Evolutionary conservation across 2,329 filamentous ascomycete genomes (phyloP), one percentile per base, ranked within the genome.

Genomic region (Aureobasidium pullulans): DNA sequence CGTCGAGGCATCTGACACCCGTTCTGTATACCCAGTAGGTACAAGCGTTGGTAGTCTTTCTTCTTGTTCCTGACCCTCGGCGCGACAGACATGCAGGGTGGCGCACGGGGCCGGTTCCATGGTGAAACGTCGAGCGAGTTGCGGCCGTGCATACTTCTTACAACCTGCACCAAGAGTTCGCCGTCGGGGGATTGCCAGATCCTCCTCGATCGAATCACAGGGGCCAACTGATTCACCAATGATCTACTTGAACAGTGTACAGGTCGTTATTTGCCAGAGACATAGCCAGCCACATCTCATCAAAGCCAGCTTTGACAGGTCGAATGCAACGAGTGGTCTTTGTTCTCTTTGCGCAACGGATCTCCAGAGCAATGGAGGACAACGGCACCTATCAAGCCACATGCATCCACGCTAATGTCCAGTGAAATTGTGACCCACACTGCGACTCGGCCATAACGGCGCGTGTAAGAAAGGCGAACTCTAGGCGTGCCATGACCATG

Each of bases 321-420:
- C 29, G 36, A 57, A 16, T 23, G 37, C 37, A 42, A 54, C 34
- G 6, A 23, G 28, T 28, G 31, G 31, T 46, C 31, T 44, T 37
- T 37, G 42, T 23, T 57, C 34, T 40, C 40, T 56, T 56, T 31
- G 31, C 52, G 34, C 54, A 43, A 57, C 54, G 46, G 16, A 15
- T 40, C 43, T 37, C 23, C 32, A 54, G 3, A 54, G 31, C 9
- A 19, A 56, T 46, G 31, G 54, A 57, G 42, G 34, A 48, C 54
- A 42, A 31, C 43, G 54, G 54, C 54, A 40, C 43, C 54, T n/a
- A 57, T 40, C 54, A 57, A 57, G 54, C 54, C 54, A 57, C 54
- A 47, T 40, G 54, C 54, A 40, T 47, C 32, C 43, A 40, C 54
- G 43, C 54, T 57, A 57, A 48, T 57, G 43, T 48, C 9, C 34